Conservation (phyloP, 2,329 filamentous ascomycete species). For the Teratosphaeria destructans region DNA sequence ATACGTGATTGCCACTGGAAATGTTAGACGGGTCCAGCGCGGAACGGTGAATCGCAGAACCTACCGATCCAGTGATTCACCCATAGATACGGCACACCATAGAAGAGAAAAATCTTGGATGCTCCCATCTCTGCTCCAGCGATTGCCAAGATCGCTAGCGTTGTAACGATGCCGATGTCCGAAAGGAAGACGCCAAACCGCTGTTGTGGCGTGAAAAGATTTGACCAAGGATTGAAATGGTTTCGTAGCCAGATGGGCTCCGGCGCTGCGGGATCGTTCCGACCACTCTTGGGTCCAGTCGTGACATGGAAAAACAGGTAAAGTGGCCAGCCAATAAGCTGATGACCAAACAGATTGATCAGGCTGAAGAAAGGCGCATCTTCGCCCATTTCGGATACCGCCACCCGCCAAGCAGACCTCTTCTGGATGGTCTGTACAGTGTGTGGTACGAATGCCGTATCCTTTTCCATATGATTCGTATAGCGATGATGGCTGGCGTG, state of each 20-base stretch:
- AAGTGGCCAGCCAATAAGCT: slow-evolving; percentile 13
- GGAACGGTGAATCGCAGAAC: not conserved
- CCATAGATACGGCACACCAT: slow-evolving; percentile 54
- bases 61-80: slow-evolving; percentile 56
- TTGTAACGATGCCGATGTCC: slow-evolving; percentile 49
- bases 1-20: slow-evolving; percentile 53
- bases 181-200: slow-evolving; percentile 46
- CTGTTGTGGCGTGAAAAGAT: slow-evolving; percentile 32
- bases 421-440: not conserved
- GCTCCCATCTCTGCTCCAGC: not conserved
- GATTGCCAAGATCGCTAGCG: slow-evolving; percentile 34
- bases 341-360: slow-evolving; percentile 9
- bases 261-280: not conserved
- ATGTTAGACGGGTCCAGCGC: not conserved
- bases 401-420: slow-evolving; percentile 1
- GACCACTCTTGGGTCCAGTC: not conserved
- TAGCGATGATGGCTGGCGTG: slow-evolving; percentile 61
- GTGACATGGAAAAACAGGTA: slow-evolving; percentile 15
- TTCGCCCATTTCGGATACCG: slow-evolving; percentile 11
- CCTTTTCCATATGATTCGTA: slow-evolving; percentile 32
- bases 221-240: slow-evolving; percentile 49
- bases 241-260: slow-evolving; percentile 48
- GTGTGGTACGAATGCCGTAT: slow-evolving; percentile 29
- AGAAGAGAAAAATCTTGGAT: slow-evolving; percentile 36
- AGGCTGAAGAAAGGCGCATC: slow-evolving; percentile 15